Conservation (phyloP, 495 filamentous ascomycete species). For the Lasiosphaeriaceae sp. region DNA sequence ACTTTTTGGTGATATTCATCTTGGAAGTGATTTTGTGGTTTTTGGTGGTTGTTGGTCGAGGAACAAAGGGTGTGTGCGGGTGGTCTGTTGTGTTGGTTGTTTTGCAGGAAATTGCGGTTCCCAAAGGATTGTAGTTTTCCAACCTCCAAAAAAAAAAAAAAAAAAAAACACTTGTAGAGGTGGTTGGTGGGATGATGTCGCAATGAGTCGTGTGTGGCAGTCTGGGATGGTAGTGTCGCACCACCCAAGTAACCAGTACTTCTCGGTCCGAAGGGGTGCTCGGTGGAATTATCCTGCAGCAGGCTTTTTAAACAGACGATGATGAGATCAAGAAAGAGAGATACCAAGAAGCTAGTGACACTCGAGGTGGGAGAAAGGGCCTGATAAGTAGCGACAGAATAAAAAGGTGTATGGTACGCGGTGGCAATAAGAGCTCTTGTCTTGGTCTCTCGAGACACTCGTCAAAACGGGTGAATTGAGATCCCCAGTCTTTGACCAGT, state of each 20-base stretch:
- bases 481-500: constrained; percentile 16
- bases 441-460: constrained; percentile 25
- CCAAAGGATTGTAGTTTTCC: not conserved
- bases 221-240: not conserved
- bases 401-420: not conserved
- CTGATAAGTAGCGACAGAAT: constrained; percentile 18
- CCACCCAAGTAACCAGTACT: not conserved
- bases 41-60: not conserved
- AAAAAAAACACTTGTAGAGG: no score
- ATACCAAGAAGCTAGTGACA: constrained; percentile 4
- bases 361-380: constrained; percentile 1
- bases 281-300: constrained; percentile 1
- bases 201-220: not conserved
- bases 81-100: not conserved
- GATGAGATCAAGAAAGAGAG: constrained; percentile 8
- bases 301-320: not conserved
- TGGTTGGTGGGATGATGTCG: constrained; percentile 3
- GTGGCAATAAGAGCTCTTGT: constrained; percentile 20
- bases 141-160: not conserved
- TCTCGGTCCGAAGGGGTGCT: not conserved
- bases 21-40: constrained; percentile 7
- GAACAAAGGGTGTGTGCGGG: not conserved
- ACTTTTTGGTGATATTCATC: constrained; percentile 95
- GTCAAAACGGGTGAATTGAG: constrained; percentile 29
- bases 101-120: not conserved